A percentile compares a stretch with the other conserved stretches of the same genome.
phyloP scores from a whole-genome alignment of 2,329 filamentous ascomycete genomes.

The Colletotrichum sp. region DNA sequence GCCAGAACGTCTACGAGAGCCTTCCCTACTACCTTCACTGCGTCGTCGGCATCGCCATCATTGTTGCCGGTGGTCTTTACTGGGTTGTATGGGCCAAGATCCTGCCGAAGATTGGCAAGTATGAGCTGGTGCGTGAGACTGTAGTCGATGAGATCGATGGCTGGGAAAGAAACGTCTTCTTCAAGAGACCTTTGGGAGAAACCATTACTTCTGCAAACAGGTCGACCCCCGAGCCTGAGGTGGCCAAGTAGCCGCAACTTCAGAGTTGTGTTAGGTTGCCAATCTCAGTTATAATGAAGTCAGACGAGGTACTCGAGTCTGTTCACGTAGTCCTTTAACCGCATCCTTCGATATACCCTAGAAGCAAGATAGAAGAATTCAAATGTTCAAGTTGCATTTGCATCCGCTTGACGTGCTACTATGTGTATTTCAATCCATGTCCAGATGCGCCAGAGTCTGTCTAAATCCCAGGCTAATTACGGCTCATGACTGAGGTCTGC shows the following conservation, averaged over 20 bases:
- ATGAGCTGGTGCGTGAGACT: slow-evolving; percentile 61
- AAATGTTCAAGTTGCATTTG: not conserved
- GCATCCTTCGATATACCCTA: slow-evolving; percentile 10
- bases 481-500: not conserved
- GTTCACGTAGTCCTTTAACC: not conserved
- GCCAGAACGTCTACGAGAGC: slow-evolving; percentile 56
- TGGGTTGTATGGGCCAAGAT: slow-evolving; percentile 61
- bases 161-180: slow-evolving; percentile 65
- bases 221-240: not conserved
- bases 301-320: not conserved
- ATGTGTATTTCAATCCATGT: not conserved
- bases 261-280: not conserved
- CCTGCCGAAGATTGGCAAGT: slow-evolving; percentile 55
- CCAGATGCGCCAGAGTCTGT: accelerated
- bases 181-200: slow-evolving; percentile 39
- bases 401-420: not conserved
- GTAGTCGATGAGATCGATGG: slow-evolving; percentile 63
- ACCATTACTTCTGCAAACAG: not conserved
- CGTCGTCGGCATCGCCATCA: slow-evolving; percentile 59
- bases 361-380: not conserved
- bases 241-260: not conserved
- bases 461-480: accelerated
- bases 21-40: slow-evolving; percentile 65
- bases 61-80: slow-evolving; percentile 58
- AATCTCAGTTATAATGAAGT: not conserved